Evolutionary conservation across 75 land plant genomes (phyloP).

Genomic region (Cupressus sempervirens): DNA sequence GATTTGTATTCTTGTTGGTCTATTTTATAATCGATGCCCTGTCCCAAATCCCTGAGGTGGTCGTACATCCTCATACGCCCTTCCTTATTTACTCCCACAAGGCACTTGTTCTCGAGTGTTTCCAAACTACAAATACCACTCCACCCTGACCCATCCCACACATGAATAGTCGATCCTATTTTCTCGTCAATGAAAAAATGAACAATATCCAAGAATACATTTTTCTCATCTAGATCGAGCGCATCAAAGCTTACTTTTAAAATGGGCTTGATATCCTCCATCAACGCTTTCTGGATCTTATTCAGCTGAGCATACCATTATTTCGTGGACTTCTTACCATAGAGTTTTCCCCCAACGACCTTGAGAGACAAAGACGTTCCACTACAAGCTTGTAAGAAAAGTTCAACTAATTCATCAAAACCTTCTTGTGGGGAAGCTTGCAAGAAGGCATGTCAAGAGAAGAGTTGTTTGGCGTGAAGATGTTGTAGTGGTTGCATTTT

Average conservation of each 20-base stretch:
- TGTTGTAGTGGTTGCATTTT: background rate
- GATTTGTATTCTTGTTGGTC: too few species aligned
- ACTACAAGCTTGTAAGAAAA: background rate
- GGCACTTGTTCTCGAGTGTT: background rate
- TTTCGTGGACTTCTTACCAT: background rate
- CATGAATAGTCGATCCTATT: too few species aligned
- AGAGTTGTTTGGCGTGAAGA: background rate
- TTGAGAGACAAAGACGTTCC: background rate
- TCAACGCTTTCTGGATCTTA: background rate
- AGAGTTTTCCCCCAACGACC: background rate
- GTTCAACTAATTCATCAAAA: background rate
- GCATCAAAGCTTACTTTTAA: background rate
- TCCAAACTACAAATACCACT: background rate
- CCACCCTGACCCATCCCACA: background rate
- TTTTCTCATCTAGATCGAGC: background rate
- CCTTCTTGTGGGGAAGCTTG: background rate
- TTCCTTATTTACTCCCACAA: background rate
- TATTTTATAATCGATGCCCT: too few species aligned
- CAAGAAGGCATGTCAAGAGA: background rate
- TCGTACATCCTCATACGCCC: background rate
- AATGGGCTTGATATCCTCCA: background rate
- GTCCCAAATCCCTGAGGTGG: background rate
- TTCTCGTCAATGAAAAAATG: background rate
- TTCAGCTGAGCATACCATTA: background rate
- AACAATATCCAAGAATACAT: background rate